Conservation (phyloP, 345 rosid species). For the Cardamine occulta region DNA sequence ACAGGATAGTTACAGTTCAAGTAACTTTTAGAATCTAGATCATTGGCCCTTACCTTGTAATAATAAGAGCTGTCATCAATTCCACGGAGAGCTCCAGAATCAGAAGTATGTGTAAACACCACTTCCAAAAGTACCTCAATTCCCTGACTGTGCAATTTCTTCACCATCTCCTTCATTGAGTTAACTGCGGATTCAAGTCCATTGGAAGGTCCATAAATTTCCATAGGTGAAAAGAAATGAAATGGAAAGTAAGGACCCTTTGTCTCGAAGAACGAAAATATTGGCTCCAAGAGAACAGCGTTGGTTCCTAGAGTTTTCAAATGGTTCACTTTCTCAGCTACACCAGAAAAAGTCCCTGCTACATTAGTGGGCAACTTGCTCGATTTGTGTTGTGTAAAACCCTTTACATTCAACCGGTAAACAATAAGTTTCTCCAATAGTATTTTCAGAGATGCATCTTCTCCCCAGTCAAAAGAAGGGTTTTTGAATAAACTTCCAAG, state of each 20-base stretch:
- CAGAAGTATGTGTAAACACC: constrained; percentile 77
- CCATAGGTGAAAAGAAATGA: constrained; percentile 80
- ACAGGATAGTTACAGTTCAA: constrained; percentile 79
- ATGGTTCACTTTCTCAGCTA: constrained; percentile 70
- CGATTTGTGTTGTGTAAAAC: constrained; percentile 73
- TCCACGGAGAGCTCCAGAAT: constrained; percentile 64
- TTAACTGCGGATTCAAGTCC: constrained; percentile 55
- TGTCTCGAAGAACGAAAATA: constrained; percentile 65
- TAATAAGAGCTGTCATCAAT: constrained; percentile 77
- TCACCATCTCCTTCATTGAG: constrained; percentile 90
- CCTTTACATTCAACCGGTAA: constrained; percentile 73
- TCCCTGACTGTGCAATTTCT: constrained; percentile 72
- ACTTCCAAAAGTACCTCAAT: constrained; percentile 89
- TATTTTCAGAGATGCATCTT: constrained; percentile 63
- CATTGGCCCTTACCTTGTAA: constrained; percentile 43
- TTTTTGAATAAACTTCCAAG: constrained; percentile 59
- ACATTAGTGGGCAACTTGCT: constrained; percentile 58
- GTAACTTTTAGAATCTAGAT: constrained; percentile 49
- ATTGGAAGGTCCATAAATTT: constrained; percentile 58
- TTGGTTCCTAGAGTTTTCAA: constrained; percentile 77
- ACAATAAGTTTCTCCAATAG: constrained; percentile 68
- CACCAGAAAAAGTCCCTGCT: constrained; percentile 83
- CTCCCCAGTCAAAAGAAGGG: constrained; percentile 81
- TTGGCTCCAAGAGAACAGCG: constrained; percentile 85
- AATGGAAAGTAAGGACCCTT: constrained; percentile 80